phyloP scores from a whole-genome alignment of 106 monocot species.

The Amphibolis antarctica region DNA sequence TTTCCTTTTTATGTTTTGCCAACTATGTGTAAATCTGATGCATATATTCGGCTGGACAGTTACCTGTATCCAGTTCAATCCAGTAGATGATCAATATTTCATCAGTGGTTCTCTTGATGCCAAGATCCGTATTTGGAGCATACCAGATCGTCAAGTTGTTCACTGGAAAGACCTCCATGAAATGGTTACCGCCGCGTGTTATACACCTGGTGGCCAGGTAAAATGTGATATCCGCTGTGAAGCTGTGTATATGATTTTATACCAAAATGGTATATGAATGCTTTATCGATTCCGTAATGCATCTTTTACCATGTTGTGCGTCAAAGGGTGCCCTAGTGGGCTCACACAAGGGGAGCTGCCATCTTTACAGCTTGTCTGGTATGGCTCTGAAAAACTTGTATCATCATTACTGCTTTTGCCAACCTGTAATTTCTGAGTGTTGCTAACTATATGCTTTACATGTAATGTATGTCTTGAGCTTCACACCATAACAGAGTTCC shows the following conservation, averaged over 20 bases:
- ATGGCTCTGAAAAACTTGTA: conserved; percentile 2
- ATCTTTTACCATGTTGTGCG: conserved; percentile 16
- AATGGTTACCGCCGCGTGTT: conserved; percentile 86
- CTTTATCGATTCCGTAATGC: neutral
- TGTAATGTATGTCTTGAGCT: too few species aligned
- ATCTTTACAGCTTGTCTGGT: conserved; percentile 69
- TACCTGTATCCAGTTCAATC: conserved; percentile 96
- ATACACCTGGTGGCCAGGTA: conserved; percentile 93
- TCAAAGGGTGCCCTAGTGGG: conserved; percentile 89
- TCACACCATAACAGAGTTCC: too few species aligned
- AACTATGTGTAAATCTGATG: neutral
- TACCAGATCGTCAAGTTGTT: conserved; percentile 73
- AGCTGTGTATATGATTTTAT: neutral
- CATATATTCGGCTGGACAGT: conserved; percentile 32
- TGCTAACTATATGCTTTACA: too few species aligned
- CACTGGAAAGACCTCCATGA: conserved; percentile 88
- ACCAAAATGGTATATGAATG: neutral
- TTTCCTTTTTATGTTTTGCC: neutral
- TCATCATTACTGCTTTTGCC: neutral
- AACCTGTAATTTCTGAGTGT: neutral
- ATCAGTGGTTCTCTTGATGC: conserved; percentile 94
- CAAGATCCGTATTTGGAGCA: conserved; percentile 94
- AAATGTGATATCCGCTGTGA: neutral
- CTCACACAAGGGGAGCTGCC: conserved; percentile 84
- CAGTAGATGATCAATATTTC: conserved; percentile 79